These are phyloP conservation scores for Cicer pinnatifidum DNA, from an alignment of 306 rosid genomes.

Conservation along the genomic window DNA sequence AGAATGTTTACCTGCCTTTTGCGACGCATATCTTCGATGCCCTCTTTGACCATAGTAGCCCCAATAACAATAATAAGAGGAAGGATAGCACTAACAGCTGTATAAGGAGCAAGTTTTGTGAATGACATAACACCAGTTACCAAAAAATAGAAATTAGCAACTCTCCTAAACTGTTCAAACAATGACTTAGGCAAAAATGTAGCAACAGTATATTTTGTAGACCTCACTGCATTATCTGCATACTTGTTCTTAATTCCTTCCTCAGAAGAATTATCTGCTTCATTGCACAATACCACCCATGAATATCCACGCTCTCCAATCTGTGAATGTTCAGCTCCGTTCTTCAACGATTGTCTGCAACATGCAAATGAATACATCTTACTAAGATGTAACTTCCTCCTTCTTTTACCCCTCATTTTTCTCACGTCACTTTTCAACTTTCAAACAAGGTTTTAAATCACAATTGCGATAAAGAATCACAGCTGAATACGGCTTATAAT, in stretches of 20 bases:
- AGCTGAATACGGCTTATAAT: too few relatives aligned
- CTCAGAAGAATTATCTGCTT: slow-evolving; percentile 60
- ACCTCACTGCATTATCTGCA: slow-evolving; percentile 68
- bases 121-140: slow-evolving; percentile 76
- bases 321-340: slow-evolving; percentile 64
- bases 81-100: slow-evolving; percentile 78
- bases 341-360: slow-evolving; percentile 60
- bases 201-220: slow-evolving; percentile 77
- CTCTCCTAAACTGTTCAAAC: slow-evolving; percentile 98
- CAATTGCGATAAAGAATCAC: too few relatives aligned
- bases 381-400: slow-evolving; percentile 69
- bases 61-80: slow-evolving; percentile 69
- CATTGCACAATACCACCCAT: slow-evolving; percentile 75
- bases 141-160: slow-evolving; percentile 87
- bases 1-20: slow-evolving; percentile 73
- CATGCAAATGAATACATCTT: slow-evolving; percentile 85
- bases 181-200: slow-evolving; percentile 89
- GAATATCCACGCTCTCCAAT: slow-evolving; percentile 86
- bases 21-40: slow-evolving; percentile 77
- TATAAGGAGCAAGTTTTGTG: slow-evolving; percentile 80
- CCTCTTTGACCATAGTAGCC: slow-evolving; percentile 86
- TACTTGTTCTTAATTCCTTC: slow-evolving; percentile 57
- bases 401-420: slow-evolving; percentile 59
- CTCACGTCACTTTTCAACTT: slow-evolving; percentile 24
- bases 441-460: not conserved